Evolutionary conservation across 257 asterid species (phyloP).

Genomic region (Cynanchum wilfordii): DNA sequence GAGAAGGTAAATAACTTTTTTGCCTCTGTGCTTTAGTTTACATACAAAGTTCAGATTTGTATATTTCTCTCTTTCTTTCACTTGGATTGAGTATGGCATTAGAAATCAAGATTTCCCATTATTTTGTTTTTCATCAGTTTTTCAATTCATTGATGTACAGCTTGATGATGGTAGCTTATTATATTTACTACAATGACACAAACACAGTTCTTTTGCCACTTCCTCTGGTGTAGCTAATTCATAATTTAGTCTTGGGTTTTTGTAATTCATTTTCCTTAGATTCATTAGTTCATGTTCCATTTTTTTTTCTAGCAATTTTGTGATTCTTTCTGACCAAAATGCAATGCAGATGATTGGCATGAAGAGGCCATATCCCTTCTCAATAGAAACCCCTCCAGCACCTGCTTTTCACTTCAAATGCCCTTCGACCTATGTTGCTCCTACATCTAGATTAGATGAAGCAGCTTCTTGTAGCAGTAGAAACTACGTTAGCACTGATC

Average conservation of each 20-base stretch:
- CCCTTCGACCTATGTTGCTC: slow-evolving; percentile 20
- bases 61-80: too few species aligned
- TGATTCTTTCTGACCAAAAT: slow-evolving; percentile 5
- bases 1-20: slow-evolving; percentile 47
- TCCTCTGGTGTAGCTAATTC: background rate
- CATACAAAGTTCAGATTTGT: background rate
- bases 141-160: background rate
- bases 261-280: background rate
- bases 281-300: background rate
- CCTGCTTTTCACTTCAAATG: slow-evolving; percentile 27
- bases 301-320: background rate
- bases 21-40: background rate
- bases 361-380: slow-evolving; percentile 38
- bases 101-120: background rate
- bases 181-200: background rate
- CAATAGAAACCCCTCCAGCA: slow-evolving; percentile 26
- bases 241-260: background rate
- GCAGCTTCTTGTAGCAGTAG: slow-evolving; percentile 36
- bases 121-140: background rate
- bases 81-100: background rate
- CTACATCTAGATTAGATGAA: slow-evolving; percentile 32
- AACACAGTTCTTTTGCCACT: background rate
- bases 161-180: background rate
- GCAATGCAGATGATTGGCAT: slow-evolving; percentile 26
- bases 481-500: slow-evolving; percentile 28